Evolutionary conservation across 2,329 filamentous ascomycete genomes (phyloP).

Genomic region (Lasiodiplodia citricola): DNA sequence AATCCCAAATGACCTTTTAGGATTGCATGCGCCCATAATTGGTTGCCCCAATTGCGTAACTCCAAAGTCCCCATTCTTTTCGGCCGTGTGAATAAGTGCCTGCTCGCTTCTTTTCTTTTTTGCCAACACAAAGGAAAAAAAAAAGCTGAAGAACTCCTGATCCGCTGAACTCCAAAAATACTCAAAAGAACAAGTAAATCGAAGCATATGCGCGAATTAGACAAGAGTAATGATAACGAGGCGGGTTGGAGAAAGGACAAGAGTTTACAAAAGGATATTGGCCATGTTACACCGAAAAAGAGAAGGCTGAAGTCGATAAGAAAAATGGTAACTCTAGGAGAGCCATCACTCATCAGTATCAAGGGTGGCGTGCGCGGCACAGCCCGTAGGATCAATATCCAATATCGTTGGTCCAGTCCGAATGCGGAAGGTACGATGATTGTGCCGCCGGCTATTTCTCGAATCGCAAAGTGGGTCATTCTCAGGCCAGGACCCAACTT

Average conservation of each 20-base stretch:
- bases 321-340: background rate
- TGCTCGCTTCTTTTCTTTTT: background rate
- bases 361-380: conserved; percentile 12
- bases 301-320: background rate
- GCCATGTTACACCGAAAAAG: background rate
- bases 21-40: conserved; percentile 15
- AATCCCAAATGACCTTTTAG: background rate
- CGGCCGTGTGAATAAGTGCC: background rate
- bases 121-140: background rate
- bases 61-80: conserved; percentile 1
- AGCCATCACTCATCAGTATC: background rate
- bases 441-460: conserved; percentile 5
- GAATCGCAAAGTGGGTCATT: conserved; percentile 7
- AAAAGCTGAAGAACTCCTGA: background rate
- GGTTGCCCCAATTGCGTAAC: background rate
- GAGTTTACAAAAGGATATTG: conserved; percentile 3
- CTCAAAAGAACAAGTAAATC: background rate
- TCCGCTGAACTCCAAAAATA: background rate
- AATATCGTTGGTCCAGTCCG: conserved; percentile 19
- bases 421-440: conserved; percentile 16
- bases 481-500: conserved; percentile 14
- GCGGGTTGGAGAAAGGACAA: background rate
- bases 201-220: conserved; percentile 2
- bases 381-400: conserved; percentile 22
- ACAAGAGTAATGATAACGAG: background rate